phyloP scores from a whole-genome alignment of 1,284 basidiomycete species.

The Rhodotorula glutinis region DNA sequence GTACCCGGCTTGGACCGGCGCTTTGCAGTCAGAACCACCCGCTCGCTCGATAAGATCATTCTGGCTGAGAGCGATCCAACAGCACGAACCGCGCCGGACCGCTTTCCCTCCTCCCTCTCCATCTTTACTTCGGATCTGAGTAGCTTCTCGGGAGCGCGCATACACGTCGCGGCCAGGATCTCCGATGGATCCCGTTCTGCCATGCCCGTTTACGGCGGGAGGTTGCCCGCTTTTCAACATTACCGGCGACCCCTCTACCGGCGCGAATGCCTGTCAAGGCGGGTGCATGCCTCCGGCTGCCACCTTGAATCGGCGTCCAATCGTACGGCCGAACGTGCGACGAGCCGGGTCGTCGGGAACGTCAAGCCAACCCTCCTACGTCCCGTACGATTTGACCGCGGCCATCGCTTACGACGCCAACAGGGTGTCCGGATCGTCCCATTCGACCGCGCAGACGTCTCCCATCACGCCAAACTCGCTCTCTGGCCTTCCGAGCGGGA shows the following conservation, averaged over 20 bases:
- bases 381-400: background rate
- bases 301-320: too few species aligned
- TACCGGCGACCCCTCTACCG: slow-evolving; percentile 1
- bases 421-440: background rate
- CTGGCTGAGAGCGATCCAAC: too few species aligned
- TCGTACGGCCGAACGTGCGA: too few species aligned
- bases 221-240: slow-evolving; percentile 33
- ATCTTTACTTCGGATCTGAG: too few species aligned
- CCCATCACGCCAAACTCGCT: background rate
- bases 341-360: too few species aligned
- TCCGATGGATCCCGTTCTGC: background rate
- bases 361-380: background rate
- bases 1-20: too few species aligned
- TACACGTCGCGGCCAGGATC: background rate
- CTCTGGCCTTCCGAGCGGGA: background rate
- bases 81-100: too few species aligned
- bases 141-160: too few species aligned
- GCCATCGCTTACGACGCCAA: background rate
- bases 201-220: slow-evolving; percentile 25
- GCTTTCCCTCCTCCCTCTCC: too few species aligned
- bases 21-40: too few species aligned
- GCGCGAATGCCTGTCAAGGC: slow-evolving; percentile 4
- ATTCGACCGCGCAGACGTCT: background rate
- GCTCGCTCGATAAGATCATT: too few species aligned
- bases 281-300: slow-evolving; percentile 16